A percentile compares a stretch with the other conserved stretches of the same genome.
phyloP scores from a whole-genome alignment of 257 asterid genomes.

The Solanum lycopersicoides region DNA sequence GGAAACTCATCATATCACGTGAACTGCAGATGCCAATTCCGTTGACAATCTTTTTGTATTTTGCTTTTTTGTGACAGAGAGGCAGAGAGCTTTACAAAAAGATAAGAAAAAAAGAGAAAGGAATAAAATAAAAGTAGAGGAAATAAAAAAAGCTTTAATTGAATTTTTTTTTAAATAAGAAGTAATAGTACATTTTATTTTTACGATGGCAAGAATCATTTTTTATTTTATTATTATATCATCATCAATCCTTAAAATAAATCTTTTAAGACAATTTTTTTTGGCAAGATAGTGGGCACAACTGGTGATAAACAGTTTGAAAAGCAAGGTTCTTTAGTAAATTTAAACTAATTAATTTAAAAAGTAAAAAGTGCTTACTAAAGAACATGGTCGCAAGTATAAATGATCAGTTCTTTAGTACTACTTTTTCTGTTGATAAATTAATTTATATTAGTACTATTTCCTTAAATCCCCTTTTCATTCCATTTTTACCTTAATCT shows the following conservation, averaged over 20 bases:
- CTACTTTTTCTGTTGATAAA: not conserved
- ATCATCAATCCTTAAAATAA: not conserved
- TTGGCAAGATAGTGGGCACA: not conserved
- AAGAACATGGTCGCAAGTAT: not conserved
- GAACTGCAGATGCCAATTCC: not conserved
- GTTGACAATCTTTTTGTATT: not conserved
- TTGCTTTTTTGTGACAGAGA: not conserved
- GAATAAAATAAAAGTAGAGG: not conserved
- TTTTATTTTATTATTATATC: not conserved
- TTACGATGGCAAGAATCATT: not conserved
- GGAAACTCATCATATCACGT: not conserved
- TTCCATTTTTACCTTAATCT: not conserved
- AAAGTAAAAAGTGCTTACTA: not conserved
- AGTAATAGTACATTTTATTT: not conserved
- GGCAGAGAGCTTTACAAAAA: slow-evolving; percentile 5
- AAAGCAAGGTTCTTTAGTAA: not conserved
- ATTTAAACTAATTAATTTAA: not conserved
- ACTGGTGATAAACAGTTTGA: not conserved
- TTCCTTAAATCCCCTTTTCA: not conserved
- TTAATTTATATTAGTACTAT: not conserved
- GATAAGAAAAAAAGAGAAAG: not conserved
- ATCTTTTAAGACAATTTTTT: not conserved
- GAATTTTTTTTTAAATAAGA: not conserved
- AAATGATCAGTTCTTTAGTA: not conserved
- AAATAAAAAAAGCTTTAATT: not conserved